phyloP scores from a whole-genome alignment of 2,329 filamentous ascomycete genomes.

The Exophiala dermatitidis region DNA sequence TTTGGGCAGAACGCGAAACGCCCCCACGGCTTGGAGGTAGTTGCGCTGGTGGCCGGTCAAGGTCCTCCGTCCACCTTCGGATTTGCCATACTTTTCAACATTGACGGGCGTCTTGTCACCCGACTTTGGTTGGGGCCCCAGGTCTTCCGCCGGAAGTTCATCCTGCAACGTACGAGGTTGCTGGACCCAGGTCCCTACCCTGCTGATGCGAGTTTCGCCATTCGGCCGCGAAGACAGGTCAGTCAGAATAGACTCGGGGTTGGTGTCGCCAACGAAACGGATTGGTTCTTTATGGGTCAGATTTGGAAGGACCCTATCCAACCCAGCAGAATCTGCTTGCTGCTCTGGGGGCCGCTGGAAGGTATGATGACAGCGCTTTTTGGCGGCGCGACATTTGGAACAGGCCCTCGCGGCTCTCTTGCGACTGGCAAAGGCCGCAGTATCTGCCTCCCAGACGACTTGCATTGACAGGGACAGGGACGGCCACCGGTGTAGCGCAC shows the following conservation, averaged over 20 bases:
- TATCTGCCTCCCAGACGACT: conserved; percentile 26
- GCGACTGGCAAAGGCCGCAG: conserved; percentile 25
- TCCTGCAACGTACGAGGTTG: conserved; percentile 17
- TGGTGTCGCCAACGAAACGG: conserved; percentile 37
- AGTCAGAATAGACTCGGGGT: conserved; percentile 36
- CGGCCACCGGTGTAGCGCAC: not conserved
- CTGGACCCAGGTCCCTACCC: conserved; percentile 27
- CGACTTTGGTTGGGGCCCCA: conserved; percentile 13
- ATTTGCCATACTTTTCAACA: conserved; percentile 26
- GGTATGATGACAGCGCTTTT: conserved; percentile 28
- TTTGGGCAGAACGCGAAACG: conserved; percentile 29
- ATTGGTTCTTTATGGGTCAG: conserved; percentile 26
- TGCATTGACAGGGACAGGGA: conserved; percentile 13
- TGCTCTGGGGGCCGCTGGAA: conserved; percentile 25
- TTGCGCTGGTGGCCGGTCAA: conserved; percentile 27
- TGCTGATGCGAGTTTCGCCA: conserved; percentile 20
- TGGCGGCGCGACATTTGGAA: conserved; percentile 23
- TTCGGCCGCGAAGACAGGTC: conserved; percentile 21
- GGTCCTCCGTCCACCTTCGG: conserved; percentile 24
- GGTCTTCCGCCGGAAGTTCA: conserved; percentile 13
- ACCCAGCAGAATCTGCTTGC: conserved; percentile 23
- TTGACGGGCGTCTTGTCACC: conserved; percentile 25
- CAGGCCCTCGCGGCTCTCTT: conserved; percentile 26
- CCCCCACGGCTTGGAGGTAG: conserved; percentile 26
- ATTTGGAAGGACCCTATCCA: conserved; percentile 24